A percentile compares a stretch with the other conserved stretches of the same genome.
phyloP scores from a whole-genome alignment of 2,329 filamentous ascomycete genomes.

The Elsinoe ampelina region DNA sequence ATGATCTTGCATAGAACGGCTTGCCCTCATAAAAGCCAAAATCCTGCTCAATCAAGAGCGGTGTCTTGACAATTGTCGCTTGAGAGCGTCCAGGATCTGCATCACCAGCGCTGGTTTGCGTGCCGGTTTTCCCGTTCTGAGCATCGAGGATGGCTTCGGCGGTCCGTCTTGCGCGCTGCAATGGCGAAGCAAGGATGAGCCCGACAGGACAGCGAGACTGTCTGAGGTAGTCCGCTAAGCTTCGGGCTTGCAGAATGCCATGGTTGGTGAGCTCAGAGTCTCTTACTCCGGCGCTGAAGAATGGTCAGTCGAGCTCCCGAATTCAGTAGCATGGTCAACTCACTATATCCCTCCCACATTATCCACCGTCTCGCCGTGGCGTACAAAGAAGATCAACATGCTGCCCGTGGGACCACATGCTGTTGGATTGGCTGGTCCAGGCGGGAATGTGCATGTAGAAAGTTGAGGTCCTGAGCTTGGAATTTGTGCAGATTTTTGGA shows the following conservation, averaged over 20 bases:
- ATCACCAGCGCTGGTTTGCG: not conserved
- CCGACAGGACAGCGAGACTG: conserved; percentile 54
- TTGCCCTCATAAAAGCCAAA: conserved; percentile 64
- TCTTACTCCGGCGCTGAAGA: conserved; percentile 60
- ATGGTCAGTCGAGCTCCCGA: not conserved
- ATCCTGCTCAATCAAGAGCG: conserved; percentile 60
- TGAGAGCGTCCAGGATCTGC: too few relatives aligned
- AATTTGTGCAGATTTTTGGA: not conserved
- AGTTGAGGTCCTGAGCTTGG: not conserved
- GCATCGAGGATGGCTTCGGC: conserved; percentile 56
- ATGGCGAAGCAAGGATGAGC: conserved; percentile 69
- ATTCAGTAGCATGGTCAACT: conserved; percentile 20
- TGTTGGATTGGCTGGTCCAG: not conserved
- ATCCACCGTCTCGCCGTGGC: conserved; percentile 84
- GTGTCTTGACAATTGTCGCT: conserved; percentile 30
- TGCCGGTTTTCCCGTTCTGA: conserved; percentile 29
- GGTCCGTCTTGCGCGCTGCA: conserved; percentile 64
- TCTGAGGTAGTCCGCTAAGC: conserved; percentile 58
- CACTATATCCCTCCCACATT: conserved; percentile 74
- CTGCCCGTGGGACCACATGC: not conserved
- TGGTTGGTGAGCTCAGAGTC: conserved; percentile 76
- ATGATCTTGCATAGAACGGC: conserved; percentile 40
- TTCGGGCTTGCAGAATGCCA: conserved; percentile 67
- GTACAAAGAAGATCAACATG: conserved; percentile 65
- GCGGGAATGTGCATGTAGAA: not conserved